phyloP scores from a whole-genome alignment of 179 eudicot genomes.

The Dionaea muscipula region DNA sequence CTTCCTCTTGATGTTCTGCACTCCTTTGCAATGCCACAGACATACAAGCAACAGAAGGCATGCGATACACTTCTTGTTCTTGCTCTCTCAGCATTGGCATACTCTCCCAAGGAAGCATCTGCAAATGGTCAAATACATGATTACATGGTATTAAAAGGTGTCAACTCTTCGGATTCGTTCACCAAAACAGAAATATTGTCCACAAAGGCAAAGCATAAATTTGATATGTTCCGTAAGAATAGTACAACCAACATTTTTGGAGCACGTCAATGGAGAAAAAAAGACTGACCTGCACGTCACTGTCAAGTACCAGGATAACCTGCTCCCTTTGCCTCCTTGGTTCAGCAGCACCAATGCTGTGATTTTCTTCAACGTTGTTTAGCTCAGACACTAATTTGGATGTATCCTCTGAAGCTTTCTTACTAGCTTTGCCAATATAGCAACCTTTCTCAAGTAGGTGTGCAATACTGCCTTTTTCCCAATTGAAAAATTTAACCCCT shows the following conservation, averaged over 20 bases:
- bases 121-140: constrained; percentile 15
- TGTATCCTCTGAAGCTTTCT: constrained; percentile 23
- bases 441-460: constrained; percentile 54
- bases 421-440: constrained; percentile 26
- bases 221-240: neutral
- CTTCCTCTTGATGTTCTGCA: constrained; percentile 22
- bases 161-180: too few relatives aligned
- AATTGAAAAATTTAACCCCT: constrained; percentile 28
- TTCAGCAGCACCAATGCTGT: constrained; percentile 12
- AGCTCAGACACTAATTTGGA: constrained; percentile 21
- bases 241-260: neutral
- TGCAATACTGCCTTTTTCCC: constrained; percentile 28
- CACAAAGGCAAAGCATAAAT: too few relatives aligned
- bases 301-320: constrained; percentile 66
- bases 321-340: constrained; percentile 33
- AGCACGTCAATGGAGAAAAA: constrained; percentile 8
- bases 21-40: constrained; percentile 46
- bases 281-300: constrained; percentile 60
- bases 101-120: constrained; percentile 98
- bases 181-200: too few relatives aligned
- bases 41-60: constrained; percentile 81
- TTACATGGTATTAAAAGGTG: too few relatives aligned
- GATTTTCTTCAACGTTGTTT: constrained; percentile 33
- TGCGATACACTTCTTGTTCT: constrained; percentile 90
- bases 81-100: constrained; percentile 65